Evolutionary conservation across 306 rosid genomes (phyloP).

Genomic region (Macrotyloma uniflorum): DNA sequence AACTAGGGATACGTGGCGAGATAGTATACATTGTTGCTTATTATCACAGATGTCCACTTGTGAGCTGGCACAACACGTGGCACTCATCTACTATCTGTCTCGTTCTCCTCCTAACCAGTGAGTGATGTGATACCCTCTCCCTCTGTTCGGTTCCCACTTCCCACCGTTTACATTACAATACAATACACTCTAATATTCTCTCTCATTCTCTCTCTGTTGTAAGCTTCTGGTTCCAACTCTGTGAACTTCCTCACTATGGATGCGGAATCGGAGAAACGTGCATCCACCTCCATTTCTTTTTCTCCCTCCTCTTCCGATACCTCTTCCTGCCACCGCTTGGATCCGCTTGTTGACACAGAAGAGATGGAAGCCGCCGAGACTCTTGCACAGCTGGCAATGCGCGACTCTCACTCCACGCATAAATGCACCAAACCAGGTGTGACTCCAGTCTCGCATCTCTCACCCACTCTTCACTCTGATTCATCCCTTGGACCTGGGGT

Average conservation of each 20-base stretch:
- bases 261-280: conserved; percentile 40
- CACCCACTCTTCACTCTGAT: conserved; percentile 54
- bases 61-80: conserved; percentile 70
- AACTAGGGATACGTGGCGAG: conserved; percentile 56
- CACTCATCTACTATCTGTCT: conserved; percentile 37
- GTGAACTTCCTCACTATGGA: neutral
- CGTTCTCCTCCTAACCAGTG: conserved; percentile 42
- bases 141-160: conserved; percentile 11
- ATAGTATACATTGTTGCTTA: conserved; percentile 50
- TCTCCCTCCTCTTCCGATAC: neutral
- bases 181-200: neutral
- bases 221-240: neutral
- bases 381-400: conserved; percentile 70
- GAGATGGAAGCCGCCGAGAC: conserved; percentile 99
- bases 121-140: neutral
- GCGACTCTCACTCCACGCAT: conserved; percentile 38
- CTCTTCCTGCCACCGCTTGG: conserved; percentile 36
- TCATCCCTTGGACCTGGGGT: conserved; percentile 45
- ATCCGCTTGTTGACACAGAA: conserved; percentile 64
- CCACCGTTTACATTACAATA: conserved; percentile 12
- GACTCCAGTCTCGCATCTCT: conserved; percentile 53
- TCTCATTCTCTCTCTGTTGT: neutral
- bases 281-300: conserved; percentile 38
- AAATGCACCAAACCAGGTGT: conserved; percentile 47
- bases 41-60: conserved; percentile 43